Evolutionary conservation across 2,329 filamentous ascomycete species (phyloP).

Genomic region (Colletotrichum sansevieriae): DNA sequence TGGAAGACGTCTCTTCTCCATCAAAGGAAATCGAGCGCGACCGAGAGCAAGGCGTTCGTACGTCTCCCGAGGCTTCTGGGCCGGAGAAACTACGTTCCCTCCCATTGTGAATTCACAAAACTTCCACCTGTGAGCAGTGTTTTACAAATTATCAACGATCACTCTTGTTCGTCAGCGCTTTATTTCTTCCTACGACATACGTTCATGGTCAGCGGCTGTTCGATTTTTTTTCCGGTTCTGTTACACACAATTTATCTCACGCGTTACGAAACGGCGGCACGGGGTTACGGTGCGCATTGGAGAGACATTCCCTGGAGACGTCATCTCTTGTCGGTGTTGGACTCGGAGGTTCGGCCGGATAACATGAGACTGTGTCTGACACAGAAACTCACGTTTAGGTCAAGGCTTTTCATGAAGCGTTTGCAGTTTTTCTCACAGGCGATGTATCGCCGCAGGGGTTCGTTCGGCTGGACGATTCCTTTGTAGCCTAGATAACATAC

Average conservation of each 20-base stretch:
- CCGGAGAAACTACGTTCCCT: not conserved
- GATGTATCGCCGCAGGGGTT: not conserved
- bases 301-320: slow-evolving; percentile 20
- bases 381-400: no score
- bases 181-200: not conserved
- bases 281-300: not conserved
- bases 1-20: slow-evolving; percentile 31
- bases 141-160: no score
- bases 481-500: slow-evolving; percentile 4
- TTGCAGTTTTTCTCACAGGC: not conserved
- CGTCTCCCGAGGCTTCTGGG: not conserved
- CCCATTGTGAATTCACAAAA: not conserved
- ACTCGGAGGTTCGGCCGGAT: not conserved
- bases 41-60: slow-evolving; percentile 2
- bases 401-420: not conserved
- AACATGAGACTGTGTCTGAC: not conserved
- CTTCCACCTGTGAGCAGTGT: no score
- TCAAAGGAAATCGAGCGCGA: slow-evolving; percentile 40
- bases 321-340: slow-evolving; percentile 4
- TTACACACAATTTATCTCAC: not conserved
- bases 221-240: not conserved
- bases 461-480: not conserved
- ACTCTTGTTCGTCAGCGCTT: not conserved
- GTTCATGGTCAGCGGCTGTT: slow-evolving; percentile 1
- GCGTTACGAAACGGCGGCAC: slow-evolving; percentile 4